phyloP scores from a whole-genome alignment of 2,329 filamentous ascomycete genomes.

The Tolypocladium capitatum region DNA sequence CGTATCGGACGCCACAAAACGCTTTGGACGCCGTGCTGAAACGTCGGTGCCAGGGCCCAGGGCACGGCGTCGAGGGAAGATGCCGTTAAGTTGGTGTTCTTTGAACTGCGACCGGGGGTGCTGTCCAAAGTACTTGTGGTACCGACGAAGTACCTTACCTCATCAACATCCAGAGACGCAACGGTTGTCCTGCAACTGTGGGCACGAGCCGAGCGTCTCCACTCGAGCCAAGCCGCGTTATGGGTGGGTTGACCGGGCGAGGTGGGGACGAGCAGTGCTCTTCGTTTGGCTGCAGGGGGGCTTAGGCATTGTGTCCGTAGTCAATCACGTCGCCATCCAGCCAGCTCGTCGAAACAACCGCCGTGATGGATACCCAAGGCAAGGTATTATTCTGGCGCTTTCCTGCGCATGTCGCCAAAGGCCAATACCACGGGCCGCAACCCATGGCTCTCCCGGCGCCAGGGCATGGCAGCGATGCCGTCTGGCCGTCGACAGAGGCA shows the following conservation, averaged over 20 bases:
- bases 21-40: not conserved
- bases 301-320: not conserved
- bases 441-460: not conserved
- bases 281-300: not conserved
- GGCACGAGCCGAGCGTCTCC: not conserved
- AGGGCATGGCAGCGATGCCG: no score
- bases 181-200: not conserved
- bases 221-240: not conserved
- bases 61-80: not conserved
- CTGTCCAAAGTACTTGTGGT: no score
- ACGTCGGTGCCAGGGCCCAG: not conserved
- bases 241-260: no score
- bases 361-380: no score
- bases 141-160: no score
- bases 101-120: no score
- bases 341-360: not conserved
- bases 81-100: not conserved
- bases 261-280: not conserved
- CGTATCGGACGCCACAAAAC: no score
- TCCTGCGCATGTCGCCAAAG: not conserved
- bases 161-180: no score
- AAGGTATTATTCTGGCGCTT: no score
- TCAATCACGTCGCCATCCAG: not conserved
- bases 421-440: not conserved
- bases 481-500: no score